Percentiles rank a stretch among this genome's conserved stretches.
phyloP scores from a whole-genome alignment of 1,139 yeast species.

The Taphrina pruni region DNA sequence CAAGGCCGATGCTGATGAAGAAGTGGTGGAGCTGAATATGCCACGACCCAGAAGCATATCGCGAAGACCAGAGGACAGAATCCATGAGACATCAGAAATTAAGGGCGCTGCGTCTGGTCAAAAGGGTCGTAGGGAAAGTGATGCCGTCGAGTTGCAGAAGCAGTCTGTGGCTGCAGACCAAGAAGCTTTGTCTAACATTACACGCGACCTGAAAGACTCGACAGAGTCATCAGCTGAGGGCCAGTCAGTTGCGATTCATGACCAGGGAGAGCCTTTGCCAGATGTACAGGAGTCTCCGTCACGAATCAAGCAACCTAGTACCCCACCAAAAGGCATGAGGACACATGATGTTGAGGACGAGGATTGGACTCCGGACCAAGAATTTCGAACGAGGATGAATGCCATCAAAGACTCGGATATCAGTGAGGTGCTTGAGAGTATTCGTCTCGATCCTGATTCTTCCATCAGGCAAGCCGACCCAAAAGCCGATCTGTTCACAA shows the following conservation, averaged over 20 bases:
- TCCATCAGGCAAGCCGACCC: not conserved
- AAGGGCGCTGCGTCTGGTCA: not conserved
- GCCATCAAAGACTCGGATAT: slow-evolving; percentile 14
- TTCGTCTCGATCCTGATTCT: slow-evolving; percentile 22
- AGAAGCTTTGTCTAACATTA: slow-evolving; percentile 3
- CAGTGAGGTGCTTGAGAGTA: slow-evolving; percentile 14
- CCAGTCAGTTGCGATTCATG: not conserved
- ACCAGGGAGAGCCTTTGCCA: not conserved
- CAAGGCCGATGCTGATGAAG: slow-evolving; percentile 16
- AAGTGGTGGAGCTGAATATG: slow-evolving; percentile 25
- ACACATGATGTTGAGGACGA: not conserved
- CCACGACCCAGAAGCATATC: slow-evolving; percentile 26
- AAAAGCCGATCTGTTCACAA: not conserved
- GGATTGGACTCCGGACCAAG: slow-evolving; percentile 6
- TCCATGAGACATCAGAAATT: not conserved
- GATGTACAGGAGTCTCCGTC: not conserved
- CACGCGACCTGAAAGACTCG: not conserved
- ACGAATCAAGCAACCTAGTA: not conserved
- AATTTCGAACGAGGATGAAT: slow-evolving; percentile 8
- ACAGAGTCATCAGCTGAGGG: not conserved
- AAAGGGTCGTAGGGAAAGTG: slow-evolving; percentile 7
- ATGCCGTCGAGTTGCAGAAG: slow-evolving; percentile 4
- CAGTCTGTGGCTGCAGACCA: slow-evolving; percentile 17
- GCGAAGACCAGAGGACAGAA: slow-evolving; percentile 2
- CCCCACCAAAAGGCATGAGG: not conserved